Percentiles rank a stretch among this genome's conserved stretches.
phyloP scores from a whole-genome alignment of 805 yeast genomes.

The Saturnispora bothae region DNA sequence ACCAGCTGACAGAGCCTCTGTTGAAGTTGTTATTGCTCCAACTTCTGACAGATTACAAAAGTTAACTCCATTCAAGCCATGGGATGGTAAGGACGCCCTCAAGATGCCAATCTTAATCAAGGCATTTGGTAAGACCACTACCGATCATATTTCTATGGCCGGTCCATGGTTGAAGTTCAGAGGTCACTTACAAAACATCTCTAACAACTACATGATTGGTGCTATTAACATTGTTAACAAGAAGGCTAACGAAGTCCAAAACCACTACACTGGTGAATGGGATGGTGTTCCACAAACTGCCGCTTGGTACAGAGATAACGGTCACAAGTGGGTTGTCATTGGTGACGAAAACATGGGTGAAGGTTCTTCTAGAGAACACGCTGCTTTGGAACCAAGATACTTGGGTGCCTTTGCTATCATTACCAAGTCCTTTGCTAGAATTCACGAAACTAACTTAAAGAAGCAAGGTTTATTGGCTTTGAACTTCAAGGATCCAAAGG shows the following conservation, averaged over 20 bases:
- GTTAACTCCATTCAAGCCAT: constrained; percentile 85
- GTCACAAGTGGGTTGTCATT: constrained; percentile 91
- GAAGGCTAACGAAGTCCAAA: constrained; percentile 84
- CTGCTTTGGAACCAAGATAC: constrained; percentile 99
- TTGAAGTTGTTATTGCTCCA: constrained; percentile 73
- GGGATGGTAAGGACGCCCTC: constrained; percentile 93
- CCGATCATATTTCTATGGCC: constrained; percentile 99
- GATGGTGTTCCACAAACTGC: constrained; percentile 97
- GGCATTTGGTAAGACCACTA: constrained; percentile 95
- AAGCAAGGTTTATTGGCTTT: constrained; percentile 98
- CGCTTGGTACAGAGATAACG: constrained; percentile 85
- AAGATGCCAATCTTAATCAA: constrained; percentile 90
- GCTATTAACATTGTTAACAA: constrained; percentile 95
- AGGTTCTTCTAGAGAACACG: constrained; percentile 99
- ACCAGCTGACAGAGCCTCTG: constrained; percentile 72
- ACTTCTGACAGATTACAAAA: constrained; percentile 92
- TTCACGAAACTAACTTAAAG: constrained; percentile 99
- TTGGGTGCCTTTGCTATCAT: constrained; percentile 97
- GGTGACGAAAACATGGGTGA: constrained; percentile 99
- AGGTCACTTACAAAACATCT: constrained; percentile 98
- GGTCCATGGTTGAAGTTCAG: constrained; percentile 99
- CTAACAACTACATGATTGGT: constrained; percentile 99
- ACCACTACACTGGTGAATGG: constrained; percentile 85
- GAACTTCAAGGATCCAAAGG: constrained; percentile 81
- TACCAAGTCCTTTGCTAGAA: constrained; percentile 96